Base-by-base conservation (phyloP, 2,329 filamentous ascomycete genomes). In the Hymenoscyphus fraxineus region DNA sequence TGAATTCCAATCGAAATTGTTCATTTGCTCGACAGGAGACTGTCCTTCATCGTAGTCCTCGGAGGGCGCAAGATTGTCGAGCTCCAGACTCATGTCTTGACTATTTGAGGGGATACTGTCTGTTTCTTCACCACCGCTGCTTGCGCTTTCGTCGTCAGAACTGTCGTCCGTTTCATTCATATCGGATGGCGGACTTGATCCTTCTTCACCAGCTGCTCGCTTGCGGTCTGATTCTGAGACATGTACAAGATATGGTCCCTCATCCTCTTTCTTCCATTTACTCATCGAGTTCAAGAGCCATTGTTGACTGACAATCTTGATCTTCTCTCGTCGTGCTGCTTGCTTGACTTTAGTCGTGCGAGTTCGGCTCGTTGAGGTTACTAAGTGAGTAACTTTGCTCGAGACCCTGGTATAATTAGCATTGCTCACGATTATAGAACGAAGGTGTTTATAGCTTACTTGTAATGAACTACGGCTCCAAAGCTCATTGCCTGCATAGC, bases 301-400 rank as follows among this genome's bases (percentile, higher is more conserved):
- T 72, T 92, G 87, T 61, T 93, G 90, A 70, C 89, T 93, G 58
- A 99, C 95, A 65, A 99, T 96, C 75, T 93, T 93, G 77, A 98
- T 91, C 60, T 87, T 86, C 0, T 89, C 82, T 63, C 92, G 90
- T 68, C 88, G 87, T 15, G 91, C 88, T 0, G 95, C 95, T 76
- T 93, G 89, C 58, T 91, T 89, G 55, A 98, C 92, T 78, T 99
- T 99, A 61, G 92, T 89, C 0, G 95, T 98, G 27, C 93, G 88
- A 39, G 90, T 90, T 31, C 89, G 83, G 16, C 85, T 82, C 19
- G 85, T 86, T 60, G 86, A 88, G 9, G 90, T 88, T 2, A 93
- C 89, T 5, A 93, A 83, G 75, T 93, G 91, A 0, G 90, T 93
- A 15, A 91, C 83, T 62, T 84, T 84, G 39, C 81, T 80, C 1